Base-by-base conservation (phyloP, 2,329 filamentous ascomycete genomes). In the Penicillium rolfsii region DNA sequence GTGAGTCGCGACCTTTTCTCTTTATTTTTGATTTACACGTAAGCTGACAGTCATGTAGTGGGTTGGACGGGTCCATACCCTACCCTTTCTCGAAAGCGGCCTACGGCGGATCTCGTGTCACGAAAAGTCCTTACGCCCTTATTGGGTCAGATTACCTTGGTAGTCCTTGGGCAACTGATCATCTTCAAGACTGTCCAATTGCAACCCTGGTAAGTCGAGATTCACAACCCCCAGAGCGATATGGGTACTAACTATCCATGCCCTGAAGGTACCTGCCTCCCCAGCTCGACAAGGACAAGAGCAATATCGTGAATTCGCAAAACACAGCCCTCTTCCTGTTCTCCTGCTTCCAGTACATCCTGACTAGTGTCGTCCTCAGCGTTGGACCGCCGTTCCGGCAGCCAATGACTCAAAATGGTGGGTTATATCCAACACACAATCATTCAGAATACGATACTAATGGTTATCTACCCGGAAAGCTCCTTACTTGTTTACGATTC, bases 291-390 rank as follows among this genome's bases (percentile, higher is more conserved):
- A 86, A 85, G 28, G 85, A 96, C 33, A 89, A 95, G 71, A 89
- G 90, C 26, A 96, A 95, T 73, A 89, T 93, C 56, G 84, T 89
- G 70, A 98, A 98, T 76, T 97, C 92, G 9, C 91, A 98, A 71
- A 98, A 99, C 71, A 97, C 94, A 0, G 88, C 90, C 0, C 81
- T 99, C 1, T 99, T 99, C 80, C 79, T 98, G 33, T 82, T 93
- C 5, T 96, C 91, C 1, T 97, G 93, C 75, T 98, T 93, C 71
- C 93, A 98, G 74, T 99, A 99, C 76, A 96, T 96, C 40, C 83
- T 97, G 24, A 91, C 92, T 0, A 95, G 91, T 4, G 84, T 98
- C 41, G 90, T 98, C 1, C 83, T 99, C 33, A 96, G 90, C 69
- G 91, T 95, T n/a, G 96, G 95, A 1, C 88, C 86, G 36, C 95